Percentiles rank a stretch among this genome's conserved stretches.
These are phyloP conservation scores for Magnaporthiopsis rhizophila DNA, from an alignment of 2,329 filamentous ascomycete genomes.

Conservation along the genomic window DNA sequence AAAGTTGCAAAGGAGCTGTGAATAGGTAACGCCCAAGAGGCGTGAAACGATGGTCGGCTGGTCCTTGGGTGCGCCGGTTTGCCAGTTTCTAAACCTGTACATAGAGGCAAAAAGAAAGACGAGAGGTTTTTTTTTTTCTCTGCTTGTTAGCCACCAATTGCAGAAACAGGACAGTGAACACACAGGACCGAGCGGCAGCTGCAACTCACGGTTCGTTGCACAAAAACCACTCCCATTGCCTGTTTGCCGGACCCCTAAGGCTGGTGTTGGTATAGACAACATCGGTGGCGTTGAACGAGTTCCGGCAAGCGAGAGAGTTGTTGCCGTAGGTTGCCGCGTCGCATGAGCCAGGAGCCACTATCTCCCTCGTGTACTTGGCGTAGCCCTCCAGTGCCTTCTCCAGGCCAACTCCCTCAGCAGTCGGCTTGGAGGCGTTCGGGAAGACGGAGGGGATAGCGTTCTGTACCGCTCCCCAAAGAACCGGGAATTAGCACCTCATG, in stretches of 20 bases:
- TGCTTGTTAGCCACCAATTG: neutral
- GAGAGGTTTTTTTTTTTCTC: no score
- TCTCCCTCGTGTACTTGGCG: slow-evolving; percentile 36
- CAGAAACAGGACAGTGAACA: no score
- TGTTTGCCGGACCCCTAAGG: slow-evolving; percentile 32
- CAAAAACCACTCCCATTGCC: slow-evolving; percentile 48
- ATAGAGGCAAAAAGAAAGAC: neutral
- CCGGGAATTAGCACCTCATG: neutral
- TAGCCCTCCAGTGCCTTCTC: slow-evolving; percentile 45
- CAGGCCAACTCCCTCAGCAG: slow-evolving; percentile 44
- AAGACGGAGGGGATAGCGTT: slow-evolving; percentile 13
- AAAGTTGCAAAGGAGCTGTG: slow-evolving; percentile 32
- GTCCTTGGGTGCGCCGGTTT: slow-evolving; percentile 34
- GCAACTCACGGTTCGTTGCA: slow-evolving; percentile 36
- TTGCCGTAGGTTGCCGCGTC: slow-evolving; percentile 30
- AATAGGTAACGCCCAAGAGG: slow-evolving; percentile 25
- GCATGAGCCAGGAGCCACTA: slow-evolving; percentile 34
- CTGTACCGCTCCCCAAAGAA: neutral
- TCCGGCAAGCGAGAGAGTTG: slow-evolving; percentile 35
- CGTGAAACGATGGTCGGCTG: slow-evolving; percentile 33
- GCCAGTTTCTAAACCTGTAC: slow-evolving; percentile 26
- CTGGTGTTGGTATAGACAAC: slow-evolving; percentile 27
- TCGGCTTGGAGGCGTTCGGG: slow-evolving; percentile 25
- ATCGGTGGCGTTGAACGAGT: slow-evolving; percentile 36
- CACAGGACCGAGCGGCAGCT: neutral